Percentiles rank a stretch among this genome's conserved stretches.
These are phyloP conservation scores for Gnomoniopsis sp. DNA, from an alignment of 2,329 filamentous ascomycete genomes.

Conservation along the genomic window DNA sequence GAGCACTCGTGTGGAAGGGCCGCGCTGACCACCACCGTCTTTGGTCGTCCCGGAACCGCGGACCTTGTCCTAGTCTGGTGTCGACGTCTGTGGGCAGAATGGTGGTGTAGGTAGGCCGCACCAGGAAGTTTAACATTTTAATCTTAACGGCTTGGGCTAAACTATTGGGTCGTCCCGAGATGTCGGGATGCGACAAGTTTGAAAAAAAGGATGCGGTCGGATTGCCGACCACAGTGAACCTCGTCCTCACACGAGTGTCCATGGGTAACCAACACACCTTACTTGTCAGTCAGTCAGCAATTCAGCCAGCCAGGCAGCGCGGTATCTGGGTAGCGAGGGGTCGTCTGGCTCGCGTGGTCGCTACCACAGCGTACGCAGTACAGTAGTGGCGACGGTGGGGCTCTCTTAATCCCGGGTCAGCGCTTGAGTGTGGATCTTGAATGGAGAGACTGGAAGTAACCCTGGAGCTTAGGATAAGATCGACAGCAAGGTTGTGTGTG, in stretches of 20 bases:
- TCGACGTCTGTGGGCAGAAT: not conserved
- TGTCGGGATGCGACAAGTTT: not conserved
- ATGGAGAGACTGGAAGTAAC: slow-evolving; percentile 26
- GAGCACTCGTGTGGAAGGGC: not conserved
- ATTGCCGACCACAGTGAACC: not conserved
- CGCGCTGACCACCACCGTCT: slow-evolving; percentile 14
- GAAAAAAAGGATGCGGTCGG: not conserved
- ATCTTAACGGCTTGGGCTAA: not conserved
- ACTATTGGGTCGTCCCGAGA: not conserved
- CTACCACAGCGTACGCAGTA: no score
- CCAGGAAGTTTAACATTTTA: not conserved
- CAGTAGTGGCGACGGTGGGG: slow-evolving; percentile 12
- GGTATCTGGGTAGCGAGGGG: no score
- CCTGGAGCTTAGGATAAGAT: not conserved
- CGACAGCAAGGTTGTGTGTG: slow-evolving; percentile 8
- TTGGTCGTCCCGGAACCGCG: slow-evolving; percentile 7
- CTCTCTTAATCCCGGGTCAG: slow-evolving; percentile 14
- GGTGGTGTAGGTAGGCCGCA: not conserved
- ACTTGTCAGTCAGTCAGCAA: no score
- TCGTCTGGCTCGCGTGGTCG: not conserved
- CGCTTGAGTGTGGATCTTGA: slow-evolving; percentile 20
- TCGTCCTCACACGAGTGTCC: not conserved
- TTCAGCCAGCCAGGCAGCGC: no score
- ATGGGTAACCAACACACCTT: no score
- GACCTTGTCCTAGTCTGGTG: slow-evolving; percentile 18